These are phyloP conservation scores for Nemania abortiva DNA, from an alignment of 2,329 filamentous ascomycete genomes.

Conservation along the genomic window DNA sequence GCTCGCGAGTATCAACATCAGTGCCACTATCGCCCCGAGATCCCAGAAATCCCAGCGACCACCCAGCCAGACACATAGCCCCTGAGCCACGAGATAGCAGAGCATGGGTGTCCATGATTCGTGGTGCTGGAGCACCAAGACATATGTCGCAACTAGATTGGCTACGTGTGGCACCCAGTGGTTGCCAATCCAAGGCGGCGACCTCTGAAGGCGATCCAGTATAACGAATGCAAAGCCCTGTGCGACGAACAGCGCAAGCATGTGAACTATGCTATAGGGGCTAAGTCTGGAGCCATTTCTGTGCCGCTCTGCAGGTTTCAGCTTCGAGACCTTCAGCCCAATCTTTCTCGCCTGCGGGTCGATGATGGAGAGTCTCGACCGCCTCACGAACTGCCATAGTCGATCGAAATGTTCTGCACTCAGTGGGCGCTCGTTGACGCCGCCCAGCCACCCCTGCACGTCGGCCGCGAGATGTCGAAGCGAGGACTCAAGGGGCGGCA, in stretches of 20 bases:
- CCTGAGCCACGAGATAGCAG: constrained; percentile 2
- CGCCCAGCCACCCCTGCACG: neutral
- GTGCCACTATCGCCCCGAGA: neutral
- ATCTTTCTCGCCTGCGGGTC: constrained; percentile 1
- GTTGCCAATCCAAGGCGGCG: constrained; percentile 3
- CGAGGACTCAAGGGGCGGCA: constrained; percentile 8
- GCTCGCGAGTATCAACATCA: constrained; percentile 3
- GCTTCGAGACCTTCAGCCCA: neutral
- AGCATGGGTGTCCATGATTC: constrained; percentile 7
- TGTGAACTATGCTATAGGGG: neutral
- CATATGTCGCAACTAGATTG: constrained; percentile 9
- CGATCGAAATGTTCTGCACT: constrained; percentile 7
- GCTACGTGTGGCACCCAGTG: constrained; percentile 13
- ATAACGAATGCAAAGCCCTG: constrained; percentile 2
- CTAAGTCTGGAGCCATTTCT: neutral
- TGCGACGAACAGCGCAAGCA: constrained; percentile 1
- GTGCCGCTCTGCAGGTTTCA: neutral
- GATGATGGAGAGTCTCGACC: constrained; percentile 19
- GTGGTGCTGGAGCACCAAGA: constrained; percentile 14
- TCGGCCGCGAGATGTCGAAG: constrained; percentile 9
- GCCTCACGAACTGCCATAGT: constrained; percentile 12
- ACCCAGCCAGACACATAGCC: constrained; percentile 6
- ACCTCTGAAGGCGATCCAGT: constrained; percentile 10
- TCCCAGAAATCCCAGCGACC: neutral
- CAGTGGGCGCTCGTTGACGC: neutral